A percentile compares a stretch with the other conserved stretches of the same genome.
Conservation (phyloP, 768 basidiomycete species). For the Pleurotus citrinopileatus region DNA sequence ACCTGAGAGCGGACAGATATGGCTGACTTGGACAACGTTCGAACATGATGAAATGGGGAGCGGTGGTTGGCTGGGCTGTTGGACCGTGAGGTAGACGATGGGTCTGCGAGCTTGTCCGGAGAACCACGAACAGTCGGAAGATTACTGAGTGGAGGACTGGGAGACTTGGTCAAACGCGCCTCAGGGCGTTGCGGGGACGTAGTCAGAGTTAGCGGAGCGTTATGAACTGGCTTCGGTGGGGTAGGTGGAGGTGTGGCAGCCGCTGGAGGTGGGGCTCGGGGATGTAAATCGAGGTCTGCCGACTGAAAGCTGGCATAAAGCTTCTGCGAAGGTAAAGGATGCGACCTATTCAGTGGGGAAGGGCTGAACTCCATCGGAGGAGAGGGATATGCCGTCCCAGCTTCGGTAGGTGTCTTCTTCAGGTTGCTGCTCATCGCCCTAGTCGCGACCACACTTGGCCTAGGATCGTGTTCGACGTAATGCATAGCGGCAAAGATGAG, state of each 20-base stretch:
- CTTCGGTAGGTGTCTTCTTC: not conserved
- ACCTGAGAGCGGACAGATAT: not conserved
- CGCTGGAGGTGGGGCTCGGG: not conserved
- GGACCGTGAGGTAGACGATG: constrained; percentile 8
- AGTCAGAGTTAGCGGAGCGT: no score
- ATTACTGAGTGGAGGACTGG: not conserved
- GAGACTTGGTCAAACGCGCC: not conserved
- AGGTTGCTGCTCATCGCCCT: not conserved
- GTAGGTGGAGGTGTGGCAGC: constrained; percentile 4
- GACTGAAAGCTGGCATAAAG: not conserved
- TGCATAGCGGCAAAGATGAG: constrained; percentile 64
- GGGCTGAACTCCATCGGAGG: constrained; percentile 10
- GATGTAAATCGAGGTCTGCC: not conserved
- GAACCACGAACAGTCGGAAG: not conserved
- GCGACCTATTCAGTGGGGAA: not conserved
- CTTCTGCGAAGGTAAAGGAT: constrained; percentile 3
- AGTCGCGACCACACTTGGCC: constrained; percentile 11
- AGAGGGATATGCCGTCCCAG: constrained; percentile 4
- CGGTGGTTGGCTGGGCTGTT: constrained; percentile 4
- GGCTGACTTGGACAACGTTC: constrained; percentile 5
- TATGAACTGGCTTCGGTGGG: not conserved
- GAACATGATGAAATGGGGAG: not conserved
- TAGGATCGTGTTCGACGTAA: constrained; percentile 18
- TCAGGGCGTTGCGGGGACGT: not conserved
- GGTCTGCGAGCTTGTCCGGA: not conserved